Evolutionary conservation across 768 basidiomycete genomes (phyloP), one percentile per base, ranked within the genome.

Genomic region (Pleurotus tuber-regium): DNA sequence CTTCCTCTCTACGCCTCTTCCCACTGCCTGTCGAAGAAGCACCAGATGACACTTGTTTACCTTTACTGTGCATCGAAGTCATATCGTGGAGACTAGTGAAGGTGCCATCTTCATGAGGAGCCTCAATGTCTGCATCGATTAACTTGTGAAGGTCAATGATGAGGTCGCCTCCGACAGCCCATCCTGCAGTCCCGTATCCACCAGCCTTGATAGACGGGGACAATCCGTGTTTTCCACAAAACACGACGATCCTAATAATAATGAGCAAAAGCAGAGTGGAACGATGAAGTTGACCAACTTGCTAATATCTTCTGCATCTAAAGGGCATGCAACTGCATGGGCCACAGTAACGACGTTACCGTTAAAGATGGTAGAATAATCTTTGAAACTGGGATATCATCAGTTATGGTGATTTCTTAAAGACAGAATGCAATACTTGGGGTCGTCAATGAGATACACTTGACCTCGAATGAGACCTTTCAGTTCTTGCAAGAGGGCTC

Each of bases 121-220:
- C 59, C 61, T 89, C 87, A 49, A 92, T 83, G 26, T 83, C 79
- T 31, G 89, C 72, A 30, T 86, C 84, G 47, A 74, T 72, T 43
- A 97, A 70, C 58, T 76, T 80, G 60, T 76, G 80, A 42, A 96
- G 68, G 69, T 96, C 94, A 57, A 95, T 67, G 61, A 96, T 84
- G 51, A 96, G 73, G 60, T 95, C 87, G 30, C 94, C 94, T 12
- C 83, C 84, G 49, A 95, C 80, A 41, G 90, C 82, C 88, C 92
- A 92, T 1, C 92, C 93, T 8, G 86, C 90, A 1, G 89, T 94
- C 4, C 92, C 94, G 62, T 89, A 94, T 0, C 94, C 94, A 21
- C 94, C 94, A 1, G 90, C 88, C 64, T 92, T 93, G 59, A 93
- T 78, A 7, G 90, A 92, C 4, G 87, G 80, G 8, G 86, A 83